Percentiles rank a stretch among this genome's conserved stretches.
These are phyloP conservation scores for Mucor plumbeus DNA, from an alignment of 371 early-diverging fungal species.

Conservation along the genomic window DNA sequence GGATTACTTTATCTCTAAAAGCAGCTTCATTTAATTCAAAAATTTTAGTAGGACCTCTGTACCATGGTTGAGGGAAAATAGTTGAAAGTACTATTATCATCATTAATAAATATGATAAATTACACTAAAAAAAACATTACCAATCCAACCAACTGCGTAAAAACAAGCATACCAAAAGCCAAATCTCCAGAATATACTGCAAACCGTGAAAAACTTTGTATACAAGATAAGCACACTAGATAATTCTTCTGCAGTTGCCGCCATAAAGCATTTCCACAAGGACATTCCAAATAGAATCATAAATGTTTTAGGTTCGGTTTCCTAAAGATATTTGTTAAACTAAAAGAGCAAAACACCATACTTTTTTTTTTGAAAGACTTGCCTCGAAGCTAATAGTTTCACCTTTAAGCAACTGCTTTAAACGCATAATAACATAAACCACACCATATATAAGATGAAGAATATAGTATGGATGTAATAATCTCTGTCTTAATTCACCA, in stretches of 20 bases:
- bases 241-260: conserved; percentile 61
- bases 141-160: conserved; percentile 53
- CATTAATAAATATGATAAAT: not conserved
- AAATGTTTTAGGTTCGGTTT: conserved; percentile 39
- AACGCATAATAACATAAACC: conserved; percentile 26
- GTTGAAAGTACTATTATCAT: conserved; percentile 50
- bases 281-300: conserved; percentile 34
- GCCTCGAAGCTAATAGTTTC: conserved; percentile 22
- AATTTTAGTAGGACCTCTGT: conserved; percentile 61
- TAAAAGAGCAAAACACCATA: not conserved
- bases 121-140: conserved; percentile 33
- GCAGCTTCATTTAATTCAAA: conserved; percentile 39
- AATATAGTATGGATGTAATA: conserved; percentile 61
- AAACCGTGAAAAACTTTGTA: conserved; percentile 54
- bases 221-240: conserved; percentile 61
- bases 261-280: conserved; percentile 47
- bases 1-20: conserved; percentile 31
- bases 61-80: conserved; percentile 62
- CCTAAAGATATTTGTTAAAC: conserved; percentile 20
- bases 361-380: conserved; percentile 5
- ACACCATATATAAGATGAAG: conserved; percentile 46
- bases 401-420: conserved; percentile 10
- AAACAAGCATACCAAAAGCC: conserved; percentile 41
- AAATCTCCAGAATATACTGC: conserved; percentile 48
- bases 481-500: conserved; percentile 48